Evolutionary conservation across 352 stramenopile species (phyloP).

Genomic region (Phytophthora pluvialis): DNA sequence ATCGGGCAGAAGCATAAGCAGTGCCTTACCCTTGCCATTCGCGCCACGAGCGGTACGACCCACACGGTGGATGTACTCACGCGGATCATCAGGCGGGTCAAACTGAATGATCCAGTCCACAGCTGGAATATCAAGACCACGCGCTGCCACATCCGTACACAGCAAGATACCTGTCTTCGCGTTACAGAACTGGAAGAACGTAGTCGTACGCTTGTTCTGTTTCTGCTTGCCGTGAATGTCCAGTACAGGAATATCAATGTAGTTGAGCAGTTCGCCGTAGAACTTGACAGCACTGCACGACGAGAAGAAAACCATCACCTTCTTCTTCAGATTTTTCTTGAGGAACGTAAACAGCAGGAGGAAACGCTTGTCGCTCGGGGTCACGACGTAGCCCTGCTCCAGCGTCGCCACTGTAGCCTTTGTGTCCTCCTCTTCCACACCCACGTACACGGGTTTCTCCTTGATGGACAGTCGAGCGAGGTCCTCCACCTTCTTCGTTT

Average conservation of each 20-base stretch:
- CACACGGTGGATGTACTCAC: slow-evolving; percentile 98
- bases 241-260: slow-evolving; percentile 98
- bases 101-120: slow-evolving; percentile 99
- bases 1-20: slow-evolving; percentile 98
- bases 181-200: slow-evolving; percentile 99
- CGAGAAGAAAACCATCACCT: slow-evolving; percentile 97
- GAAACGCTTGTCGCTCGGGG: slow-evolving; percentile 97
- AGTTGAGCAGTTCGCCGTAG: slow-evolving; percentile 99
- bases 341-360: slow-evolving; percentile 99
- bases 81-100: slow-evolving; percentile 98
- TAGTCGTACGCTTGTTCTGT: slow-evolving; percentile 99
- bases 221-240: slow-evolving; percentile 99
- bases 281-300: slow-evolving; percentile 98
- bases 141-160: slow-evolving; percentile 98
- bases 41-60: slow-evolving; percentile 88
- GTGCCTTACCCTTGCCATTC: slow-evolving; percentile 91
- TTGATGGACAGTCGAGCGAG: slow-evolving; percentile 93
- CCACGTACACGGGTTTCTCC: slow-evolving; percentile 97
- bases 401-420: slow-evolving; percentile 94
- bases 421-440: slow-evolving; percentile 92
- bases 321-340: slow-evolving; percentile 99
- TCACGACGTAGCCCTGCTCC: slow-evolving; percentile 99
- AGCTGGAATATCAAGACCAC: slow-evolving; percentile 96
- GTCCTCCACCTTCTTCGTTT: slow-evolving; percentile 99
- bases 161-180: slow-evolving; percentile 96